A percentile compares a stretch with the other conserved stretches of the same genome.
Evolutionary conservation across 352 stramenopile species (phyloP).

Genomic region (Phytopythium cucurbitacearum): DNA sequence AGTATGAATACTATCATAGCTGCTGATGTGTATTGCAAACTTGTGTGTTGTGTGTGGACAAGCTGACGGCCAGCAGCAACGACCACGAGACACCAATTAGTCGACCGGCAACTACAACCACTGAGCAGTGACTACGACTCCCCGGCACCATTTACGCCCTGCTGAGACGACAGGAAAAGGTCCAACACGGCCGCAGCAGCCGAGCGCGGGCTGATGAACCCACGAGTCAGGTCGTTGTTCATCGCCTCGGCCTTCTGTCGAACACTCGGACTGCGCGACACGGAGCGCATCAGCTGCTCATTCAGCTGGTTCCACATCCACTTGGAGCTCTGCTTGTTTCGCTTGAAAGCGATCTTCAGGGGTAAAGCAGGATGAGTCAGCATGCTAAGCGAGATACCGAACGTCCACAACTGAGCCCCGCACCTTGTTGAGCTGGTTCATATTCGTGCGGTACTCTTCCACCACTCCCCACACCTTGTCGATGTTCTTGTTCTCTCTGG

Average conservation of each 20-base stretch:
- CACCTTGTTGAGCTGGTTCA: constrained; percentile 57
- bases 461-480: constrained; percentile 70
- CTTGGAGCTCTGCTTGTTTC: constrained; percentile 65
- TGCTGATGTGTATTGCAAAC: constrained; percentile 1
- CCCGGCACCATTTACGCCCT: constrained; percentile 10
- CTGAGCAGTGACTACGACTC: constrained; percentile 5
- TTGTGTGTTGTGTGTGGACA: no score
- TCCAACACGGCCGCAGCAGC: constrained; percentile 56
- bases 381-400: neutral
- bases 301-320: constrained; percentile 84
- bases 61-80: no score
- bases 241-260: constrained; percentile 47
- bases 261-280: constrained; percentile 41
- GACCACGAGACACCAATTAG: no score
- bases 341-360: constrained; percentile 54
- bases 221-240: constrained; percentile 54
- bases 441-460: constrained; percentile 52
- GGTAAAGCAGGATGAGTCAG: neutral
- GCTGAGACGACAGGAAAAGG: constrained; percentile 51
- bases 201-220: constrained; percentile 62
- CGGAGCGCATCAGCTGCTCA: constrained; percentile 66
- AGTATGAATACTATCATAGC: constrained; percentile 1
- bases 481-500: constrained; percentile 59
- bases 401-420: neutral
- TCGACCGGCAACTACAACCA: no score